Evolutionary conservation across 192 early-diverging fungal species (phyloP).

Genomic region (Phycomyces nitens): DNA sequence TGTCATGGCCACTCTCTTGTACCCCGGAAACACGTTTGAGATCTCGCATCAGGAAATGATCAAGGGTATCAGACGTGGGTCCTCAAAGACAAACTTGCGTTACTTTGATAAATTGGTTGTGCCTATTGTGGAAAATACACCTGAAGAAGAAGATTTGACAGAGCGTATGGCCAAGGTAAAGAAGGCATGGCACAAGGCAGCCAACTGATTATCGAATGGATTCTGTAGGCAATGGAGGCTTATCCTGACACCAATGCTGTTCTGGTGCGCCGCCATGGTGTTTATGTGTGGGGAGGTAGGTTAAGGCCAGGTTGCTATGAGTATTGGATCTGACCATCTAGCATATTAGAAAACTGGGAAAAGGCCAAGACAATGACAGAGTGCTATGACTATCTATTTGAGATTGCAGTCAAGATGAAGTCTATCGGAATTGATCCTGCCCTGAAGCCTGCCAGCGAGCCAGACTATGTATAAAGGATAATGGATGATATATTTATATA

Average conservation of each 20-base stretch:
- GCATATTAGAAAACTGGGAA: slow-evolving; percentile 92
- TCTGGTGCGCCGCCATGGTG: slow-evolving; percentile 91
- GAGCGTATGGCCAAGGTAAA: slow-evolving; percentile 74
- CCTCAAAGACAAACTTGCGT: slow-evolving; percentile 54
- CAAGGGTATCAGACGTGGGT: slow-evolving; percentile 89
- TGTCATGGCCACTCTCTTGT: slow-evolving; percentile 89
- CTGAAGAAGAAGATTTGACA: slow-evolving; percentile 88
- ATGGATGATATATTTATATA: too few species aligned
- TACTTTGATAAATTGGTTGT: slow-evolving; percentile 84
- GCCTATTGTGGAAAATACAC: slow-evolving; percentile 96
- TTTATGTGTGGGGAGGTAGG: slow-evolving; percentile 93
- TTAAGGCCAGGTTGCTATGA: too few species aligned
- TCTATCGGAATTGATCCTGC: slow-evolving; percentile 77
- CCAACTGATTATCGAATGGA: not conserved
- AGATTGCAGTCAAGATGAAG: slow-evolving; percentile 94
- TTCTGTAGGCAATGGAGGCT: slow-evolving; percentile 70
- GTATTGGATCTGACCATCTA: too few species aligned
- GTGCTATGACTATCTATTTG: slow-evolving; percentile 98
- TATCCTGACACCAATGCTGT: slow-evolving; percentile 93
- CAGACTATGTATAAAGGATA: slow-evolving; percentile 5
- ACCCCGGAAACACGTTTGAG: slow-evolving; percentile 64
- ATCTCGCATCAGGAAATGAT: slow-evolving; percentile 99
- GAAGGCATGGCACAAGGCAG: too few species aligned
- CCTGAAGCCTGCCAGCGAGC: slow-evolving; percentile 10
- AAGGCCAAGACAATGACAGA: slow-evolving; percentile 97